Evolutionary conservation across 2,329 filamentous ascomycete species (phyloP).

Genomic region (Neoscytalidium dimidiatum): DNA sequence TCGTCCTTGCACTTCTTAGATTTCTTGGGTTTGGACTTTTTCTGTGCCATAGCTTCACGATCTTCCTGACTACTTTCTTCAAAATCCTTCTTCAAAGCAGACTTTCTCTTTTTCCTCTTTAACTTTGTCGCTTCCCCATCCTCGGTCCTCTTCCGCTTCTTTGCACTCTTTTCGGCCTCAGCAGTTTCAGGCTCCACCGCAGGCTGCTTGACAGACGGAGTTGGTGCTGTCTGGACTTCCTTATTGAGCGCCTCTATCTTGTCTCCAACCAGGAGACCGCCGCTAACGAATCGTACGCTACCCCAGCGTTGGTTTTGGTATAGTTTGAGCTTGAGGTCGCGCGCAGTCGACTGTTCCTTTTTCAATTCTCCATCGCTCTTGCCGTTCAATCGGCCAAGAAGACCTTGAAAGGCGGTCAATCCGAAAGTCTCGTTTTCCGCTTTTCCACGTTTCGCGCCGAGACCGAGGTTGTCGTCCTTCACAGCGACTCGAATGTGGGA

Average conservation of each 20-base stretch:
- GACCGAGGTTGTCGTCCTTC: conserved; percentile 88
- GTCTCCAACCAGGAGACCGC: conserved; percentile 70
- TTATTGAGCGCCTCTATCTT: conserved; percentile 50
- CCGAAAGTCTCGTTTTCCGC: conserved; percentile 74
- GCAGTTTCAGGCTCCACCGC: not conserved
- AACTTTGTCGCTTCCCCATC: conserved; percentile 32
- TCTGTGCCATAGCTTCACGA: conserved; percentile 17
- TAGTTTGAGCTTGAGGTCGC: conserved; percentile 69
- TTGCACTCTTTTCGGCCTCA: conserved; percentile 23
- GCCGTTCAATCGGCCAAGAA: conserved; percentile 87
- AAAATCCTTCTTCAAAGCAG: conserved; percentile 31
- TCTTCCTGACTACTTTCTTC: not conserved
- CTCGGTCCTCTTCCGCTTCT: conserved; percentile 38
- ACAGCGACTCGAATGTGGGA: conserved; percentile 82
- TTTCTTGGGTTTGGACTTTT: conserved; percentile 39
- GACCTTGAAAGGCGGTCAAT: conserved; percentile 79
- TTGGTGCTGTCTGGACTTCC: not conserved
- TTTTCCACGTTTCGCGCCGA: conserved; percentile 77
- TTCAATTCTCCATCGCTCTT: conserved; percentile 74
- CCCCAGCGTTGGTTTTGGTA: conserved; percentile 79
- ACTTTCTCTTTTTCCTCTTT: conserved; percentile 41
- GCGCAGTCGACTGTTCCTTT: conserved; percentile 67
- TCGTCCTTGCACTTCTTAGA: conserved; percentile 30
- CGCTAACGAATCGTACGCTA: conserved; percentile 79
- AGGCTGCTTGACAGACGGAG: conserved; percentile 35